phyloP scores from a whole-genome alignment of 140 eudicot species.

The Senecio squalidus region DNA sequence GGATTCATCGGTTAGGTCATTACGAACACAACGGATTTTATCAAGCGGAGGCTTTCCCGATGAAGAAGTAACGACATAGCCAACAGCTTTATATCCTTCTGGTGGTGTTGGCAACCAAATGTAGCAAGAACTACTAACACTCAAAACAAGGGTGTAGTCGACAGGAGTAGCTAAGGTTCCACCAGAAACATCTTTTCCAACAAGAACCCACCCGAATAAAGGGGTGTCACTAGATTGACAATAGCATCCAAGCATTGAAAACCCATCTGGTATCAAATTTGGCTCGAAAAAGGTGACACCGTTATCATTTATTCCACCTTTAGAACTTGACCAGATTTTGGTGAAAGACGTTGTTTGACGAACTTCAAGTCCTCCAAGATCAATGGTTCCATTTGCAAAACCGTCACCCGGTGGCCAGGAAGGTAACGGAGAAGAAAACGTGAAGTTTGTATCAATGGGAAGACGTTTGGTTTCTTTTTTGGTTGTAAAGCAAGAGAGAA shows the following conservation, averaged over 20 bases:
- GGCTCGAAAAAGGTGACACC: constrained; percentile 7
- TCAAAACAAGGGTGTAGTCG: constrained; percentile 6
- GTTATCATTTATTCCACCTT: background rate
- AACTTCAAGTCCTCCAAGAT: constrained; percentile 7
- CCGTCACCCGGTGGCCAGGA: constrained; percentile 40
- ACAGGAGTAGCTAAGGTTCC: background rate
- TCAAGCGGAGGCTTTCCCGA: background rate
- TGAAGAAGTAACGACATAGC: constrained; percentile 1
- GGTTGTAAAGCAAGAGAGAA: constrained; percentile 16
- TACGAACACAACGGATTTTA: background rate
- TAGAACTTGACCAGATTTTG: background rate
- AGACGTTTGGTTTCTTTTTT: constrained; percentile 16
- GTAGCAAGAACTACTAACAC: background rate
- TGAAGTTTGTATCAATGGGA: constrained; percentile 47
- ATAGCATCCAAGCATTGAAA: constrained; percentile 11
- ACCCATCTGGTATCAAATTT: background rate
- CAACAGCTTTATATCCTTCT: background rate
- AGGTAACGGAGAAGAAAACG: constrained; percentile 49
- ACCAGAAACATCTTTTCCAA: constrained; percentile 2
- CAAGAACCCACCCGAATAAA: constrained; percentile 1
- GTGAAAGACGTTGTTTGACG: constrained; percentile 1
- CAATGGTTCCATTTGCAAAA: constrained; percentile 12
- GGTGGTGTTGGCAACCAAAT: constrained; percentile 5
- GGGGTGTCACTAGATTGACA: constrained; percentile 4
- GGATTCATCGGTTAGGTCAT: constrained; percentile 2